Evolutionary conservation across 129 eudicot genomes (phyloP), one percentile per base, ranked within the genome.

Genomic region (Centaurea solstitialis): DNA sequence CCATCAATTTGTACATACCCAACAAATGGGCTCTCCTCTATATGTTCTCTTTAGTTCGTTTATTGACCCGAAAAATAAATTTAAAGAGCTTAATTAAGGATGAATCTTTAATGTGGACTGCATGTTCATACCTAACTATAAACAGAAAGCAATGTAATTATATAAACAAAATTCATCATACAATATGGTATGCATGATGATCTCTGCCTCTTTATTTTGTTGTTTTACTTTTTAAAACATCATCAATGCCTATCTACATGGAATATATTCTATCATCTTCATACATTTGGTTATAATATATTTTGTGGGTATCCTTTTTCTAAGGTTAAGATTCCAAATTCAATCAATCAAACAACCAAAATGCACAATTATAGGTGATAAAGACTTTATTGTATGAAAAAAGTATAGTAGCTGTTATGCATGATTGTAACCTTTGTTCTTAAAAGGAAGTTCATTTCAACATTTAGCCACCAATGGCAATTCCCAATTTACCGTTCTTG

Each of bases 241-340:
- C 85, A 75, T 75, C 70, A 81, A 75, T 81, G 85, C 76, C 85
- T 81, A 67, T 74, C 84, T 81, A 68, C 13, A 70, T 69, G 69
- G 85, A 69, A 82, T 82, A 82, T 82, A 82, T 82, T 82, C 85
- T 57, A 76, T 82, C 76, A 65, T 67, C 30, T 66, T 38, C 76
- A 70, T 23, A 39, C 35, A 35, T 76, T 70, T 76, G 57, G 73
- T 76, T 76, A 23, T 69, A n/a, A n/a, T 81, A 53, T 69, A 57
- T 57, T 70, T 57, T 57, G 35, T 26, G 77, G 70, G 68, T 18
- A 23, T 69, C 64, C 76, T 68, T 75, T 68, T 71, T 81, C 75
- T 68, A 75, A 68, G 77, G 67, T 76, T 70, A 69, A 11, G 72
- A 82, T 82, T 82, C 77, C 53, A 70, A 53, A 39, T 1, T 70